Evolutionary conservation across 1,139 yeast genomes (phyloP), one percentile per base, ranked within the genome.

Genomic region (Citeromyces siamensis): DNA sequence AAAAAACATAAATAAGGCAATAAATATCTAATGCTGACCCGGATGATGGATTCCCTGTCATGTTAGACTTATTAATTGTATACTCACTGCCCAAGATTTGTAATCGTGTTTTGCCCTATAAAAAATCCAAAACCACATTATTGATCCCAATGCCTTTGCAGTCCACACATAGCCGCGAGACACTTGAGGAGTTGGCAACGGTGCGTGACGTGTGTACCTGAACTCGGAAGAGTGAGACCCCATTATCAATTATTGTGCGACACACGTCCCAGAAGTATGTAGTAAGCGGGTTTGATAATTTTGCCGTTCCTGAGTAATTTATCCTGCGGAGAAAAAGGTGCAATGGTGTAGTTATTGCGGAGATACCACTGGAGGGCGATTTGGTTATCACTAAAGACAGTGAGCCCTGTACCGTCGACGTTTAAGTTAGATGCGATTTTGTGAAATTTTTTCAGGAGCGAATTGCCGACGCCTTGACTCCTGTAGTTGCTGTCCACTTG

Each of bases 71-170:
- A 63, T 53, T 8, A 68, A 13, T 27, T 5, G 10, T 19, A 18
- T 33, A 40, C 39, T 40, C 44, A 42, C 78, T 48, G 68, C 63
- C 66, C 75, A 68, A 31, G 70, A 74, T 42, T 73, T 72, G 44
- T 75, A 75, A 46, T 75, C 88, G 58, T 80, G 79, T 58, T 79
- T 76, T 36, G 81, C 63, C 56, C 94, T 66, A 68, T 80, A 81
- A 55, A 82, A 69, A 45, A 82, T 71, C 79, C 84, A 82, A 58
- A 81, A 82, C 86, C 90, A 81, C 88, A 81, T 78, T 43, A 85
- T 70, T 34, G 88, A 93, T 6, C 94, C 93, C 38, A 82, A 66
- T 29, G 68, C 54, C 51, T 77, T 76, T 37, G 83, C 69, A 19
- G 75, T 66, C 64, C 75, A 69, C 44, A 68, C 65, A 50, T 77